Evolutionary conservation across 345 rosid species (phyloP), one percentile per base, ranked within the genome.

Genomic region (Punica granatum): DNA sequence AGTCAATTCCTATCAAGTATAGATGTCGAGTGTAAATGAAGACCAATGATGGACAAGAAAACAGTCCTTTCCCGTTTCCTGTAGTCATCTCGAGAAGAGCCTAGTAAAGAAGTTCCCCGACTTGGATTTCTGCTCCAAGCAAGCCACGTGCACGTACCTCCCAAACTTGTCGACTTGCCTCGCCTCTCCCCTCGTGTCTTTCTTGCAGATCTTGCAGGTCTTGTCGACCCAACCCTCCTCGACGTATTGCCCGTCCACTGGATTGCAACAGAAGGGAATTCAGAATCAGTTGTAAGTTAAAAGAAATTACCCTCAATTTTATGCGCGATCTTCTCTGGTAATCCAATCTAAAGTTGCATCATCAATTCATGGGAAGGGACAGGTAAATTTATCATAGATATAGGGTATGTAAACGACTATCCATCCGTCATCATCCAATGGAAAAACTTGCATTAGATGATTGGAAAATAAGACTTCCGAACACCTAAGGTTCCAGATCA

Each of bases 191-290:
- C 71, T 73, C 1, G 97, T 90, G 65, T 92, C 97, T 63, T 90
- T 88, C 81, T 88, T 92, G 86, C 93, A 92, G 11, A 88, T 78
- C 78, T 81, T 90, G 87, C 98, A 90, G 26, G 93, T 86, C 78
- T 87, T 92, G 85, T 90, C 97, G 23, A 92, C 95, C 98, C 98
- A 92, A 7, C 98, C 91, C 13, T 82, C 83, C 59, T 83, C 87
- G 19, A 85, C 85, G 30, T 83, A 83, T 60, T 86, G 33, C 30
- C 98, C 96, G 64, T 92, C 92, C 84, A 92, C 96, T 89, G 39
- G 30, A 70, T 71, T n/a, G n/a, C 28, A 51, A 23, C 34, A 67
- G 21, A 6, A 21, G 5, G 18, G 35, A 62, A 18, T 26, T 48
- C 19, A 31, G 60, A 28, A 32, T 32, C 14, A 25, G 60, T 26